Conservation (phyloP, 768 basidiomycete species). For the Termitomyces sp. region DNA sequence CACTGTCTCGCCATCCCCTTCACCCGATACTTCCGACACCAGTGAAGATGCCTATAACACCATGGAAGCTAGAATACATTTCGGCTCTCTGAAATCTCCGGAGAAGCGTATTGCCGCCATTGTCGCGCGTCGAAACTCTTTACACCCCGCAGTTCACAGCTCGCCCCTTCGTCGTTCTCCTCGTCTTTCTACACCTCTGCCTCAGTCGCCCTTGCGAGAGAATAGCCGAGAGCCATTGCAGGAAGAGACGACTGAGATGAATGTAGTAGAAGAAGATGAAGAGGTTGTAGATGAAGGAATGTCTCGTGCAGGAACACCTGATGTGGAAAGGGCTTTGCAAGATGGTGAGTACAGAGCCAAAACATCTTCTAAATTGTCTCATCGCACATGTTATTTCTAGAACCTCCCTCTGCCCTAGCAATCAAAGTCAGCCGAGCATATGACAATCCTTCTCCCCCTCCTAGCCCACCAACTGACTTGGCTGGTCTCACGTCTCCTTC, state of each 20-base stretch:
- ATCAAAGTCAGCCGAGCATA: conserved; percentile 65
- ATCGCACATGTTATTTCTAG: conserved; percentile 29
- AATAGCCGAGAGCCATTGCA: conserved; percentile 7
- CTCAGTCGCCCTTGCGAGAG: conserved; percentile 22
- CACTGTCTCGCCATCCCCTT: conserved; percentile 20
- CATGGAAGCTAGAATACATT: conserved; percentile 43
- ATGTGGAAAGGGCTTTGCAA: conserved; percentile 36
- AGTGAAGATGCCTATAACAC: conserved; percentile 42
- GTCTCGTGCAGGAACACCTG: conserved; percentile 48
- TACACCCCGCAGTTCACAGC: conserved; percentile 16
- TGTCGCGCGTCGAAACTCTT: conserved; percentile 27
- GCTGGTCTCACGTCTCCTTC: conserved; percentile 2
- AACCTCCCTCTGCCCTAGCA: conserved; percentile 69
- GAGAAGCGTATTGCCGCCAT: conserved; percentile 45
- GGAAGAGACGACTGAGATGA: conserved; percentile 15
- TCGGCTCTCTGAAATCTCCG: conserved; percentile 52
- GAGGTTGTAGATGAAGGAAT: conserved; percentile 26
- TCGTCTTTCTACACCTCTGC: conserved; percentile 42
- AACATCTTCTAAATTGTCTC: conserved; percentile 9
- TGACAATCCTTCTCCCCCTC: conserved; percentile 72
- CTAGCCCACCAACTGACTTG: conserved; percentile 16
- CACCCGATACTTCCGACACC: conserved; percentile 30
- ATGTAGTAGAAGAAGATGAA: conserved; percentile 27
- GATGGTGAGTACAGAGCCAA: conserved; percentile 41
- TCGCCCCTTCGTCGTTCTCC: conserved; percentile 49